These are phyloP conservation scores for Corrigiola litoralis DNA, from an alignment of 179 eudicot genomes.

Conservation along the genomic window DNA sequence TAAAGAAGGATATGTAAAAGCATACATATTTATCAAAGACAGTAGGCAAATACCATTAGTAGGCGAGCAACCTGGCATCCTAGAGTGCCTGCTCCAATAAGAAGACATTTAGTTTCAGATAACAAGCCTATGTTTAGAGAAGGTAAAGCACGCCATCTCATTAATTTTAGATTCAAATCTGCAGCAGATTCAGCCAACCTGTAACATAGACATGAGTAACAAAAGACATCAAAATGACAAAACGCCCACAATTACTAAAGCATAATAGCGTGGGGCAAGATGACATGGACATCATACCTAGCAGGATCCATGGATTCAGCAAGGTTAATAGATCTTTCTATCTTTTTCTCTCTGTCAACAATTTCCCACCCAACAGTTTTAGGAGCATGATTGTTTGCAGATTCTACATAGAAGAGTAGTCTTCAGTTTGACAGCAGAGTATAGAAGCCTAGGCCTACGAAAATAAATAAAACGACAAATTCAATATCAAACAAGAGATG, in stretches of 20 bases:
- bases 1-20: neutral
- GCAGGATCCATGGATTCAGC: slow-evolving; percentile 88
- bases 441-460: neutral
- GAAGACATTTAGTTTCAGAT: slow-evolving; percentile 76
- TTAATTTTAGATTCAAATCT: slow-evolving; percentile 82
- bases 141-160: slow-evolving; percentile 97
- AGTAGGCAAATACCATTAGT: slow-evolving; percentile 63
- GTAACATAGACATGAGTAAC: slow-evolving; percentile 27
- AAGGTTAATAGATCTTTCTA: slow-evolving; percentile 58
- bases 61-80: slow-evolving; percentile 98
- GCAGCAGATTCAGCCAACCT: slow-evolving; percentile 90
- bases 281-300: slow-evolving; percentile 42
- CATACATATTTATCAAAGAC: neutral
- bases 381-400: slow-evolving; percentile 54
- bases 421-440: neutral
- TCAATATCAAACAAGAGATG: slow-evolving; percentile 17
- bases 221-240: neutral
- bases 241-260: neutral
- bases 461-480: neutral
- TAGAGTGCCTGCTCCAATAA: slow-evolving; percentile 93
- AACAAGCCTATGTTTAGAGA: slow-evolving; percentile 59
- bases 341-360: slow-evolving; percentile 45
- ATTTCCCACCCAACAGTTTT: slow-evolving; percentile 81
- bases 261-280: neutral
- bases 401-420: slow-evolving; percentile 31